These are phyloP conservation scores for Daphne laureola DNA, from an alignment of 441 rosid species.

Conservation along the genomic window DNA sequence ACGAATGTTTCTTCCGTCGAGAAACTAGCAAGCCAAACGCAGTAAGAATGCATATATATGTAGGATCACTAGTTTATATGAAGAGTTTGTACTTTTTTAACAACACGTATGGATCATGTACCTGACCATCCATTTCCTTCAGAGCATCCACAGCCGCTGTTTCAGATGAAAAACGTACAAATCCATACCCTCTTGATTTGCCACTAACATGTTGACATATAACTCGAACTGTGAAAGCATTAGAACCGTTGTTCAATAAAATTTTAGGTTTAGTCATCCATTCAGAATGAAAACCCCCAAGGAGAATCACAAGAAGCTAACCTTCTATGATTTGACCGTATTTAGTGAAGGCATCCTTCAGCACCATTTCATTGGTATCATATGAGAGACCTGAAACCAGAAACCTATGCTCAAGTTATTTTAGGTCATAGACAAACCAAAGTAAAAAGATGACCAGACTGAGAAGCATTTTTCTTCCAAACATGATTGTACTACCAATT, in stretches of 20 bases:
- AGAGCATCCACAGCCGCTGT: slow-evolving; percentile 46
- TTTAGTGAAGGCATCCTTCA: slow-evolving; percentile 35
- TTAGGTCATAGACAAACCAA: too few relatives aligned
- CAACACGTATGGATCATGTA: slow-evolving; percentile 4
- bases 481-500: too few relatives aligned
- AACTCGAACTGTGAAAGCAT: slow-evolving; percentile 35
- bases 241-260: neutral
- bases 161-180: slow-evolving; percentile 45
- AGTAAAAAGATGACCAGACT: too few relatives aligned
- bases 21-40: slow-evolving; percentile 19
- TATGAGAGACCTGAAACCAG: slow-evolving; percentile 42
- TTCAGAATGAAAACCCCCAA: too few relatives aligned
- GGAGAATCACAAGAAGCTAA: neutral
- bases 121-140: slow-evolving; percentile 52
- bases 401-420: neutral
- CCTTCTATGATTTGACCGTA: slow-evolving; percentile 49
- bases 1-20: slow-evolving; percentile 53
- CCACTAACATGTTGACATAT: slow-evolving; percentile 58
- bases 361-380: slow-evolving; percentile 58
- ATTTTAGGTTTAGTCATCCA: neutral
- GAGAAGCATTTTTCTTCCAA: too few relatives aligned
- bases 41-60: neutral
- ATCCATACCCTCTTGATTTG: slow-evolving; percentile 65
- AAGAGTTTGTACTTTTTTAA: neutral
- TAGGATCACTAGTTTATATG: neutral